A percentile compares a stretch with the other conserved stretches of the same genome.
phyloP scores from a whole-genome alignment of 352 stramenopile genomes.

The Phytophthora melonis region DNA sequence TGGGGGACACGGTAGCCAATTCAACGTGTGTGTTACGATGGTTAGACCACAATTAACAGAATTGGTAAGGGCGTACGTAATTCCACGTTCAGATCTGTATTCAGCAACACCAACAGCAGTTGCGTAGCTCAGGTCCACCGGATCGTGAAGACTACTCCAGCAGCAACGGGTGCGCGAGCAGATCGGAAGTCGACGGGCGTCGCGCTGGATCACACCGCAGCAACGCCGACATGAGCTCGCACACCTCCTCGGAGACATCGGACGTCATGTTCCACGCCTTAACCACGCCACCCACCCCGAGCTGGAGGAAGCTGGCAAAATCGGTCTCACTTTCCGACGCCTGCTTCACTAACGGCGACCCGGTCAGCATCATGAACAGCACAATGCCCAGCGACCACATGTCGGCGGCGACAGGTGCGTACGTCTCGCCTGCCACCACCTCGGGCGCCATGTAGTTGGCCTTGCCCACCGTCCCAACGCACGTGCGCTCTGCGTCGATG shows the following conservation, averaged over 20 bases:
- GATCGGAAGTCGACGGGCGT: slow-evolving; percentile 40
- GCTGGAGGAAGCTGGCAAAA: slow-evolving; percentile 38
- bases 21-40: too few relatives aligned
- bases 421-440: slow-evolving; percentile 41
- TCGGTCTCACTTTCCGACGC: slow-evolving; percentile 41
- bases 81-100: too few relatives aligned
- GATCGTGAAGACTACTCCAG: neutral
- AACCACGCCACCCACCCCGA: slow-evolving; percentile 56
- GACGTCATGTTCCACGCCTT: slow-evolving; percentile 53
- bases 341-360: slow-evolving; percentile 51
- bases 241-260: slow-evolving; percentile 28
- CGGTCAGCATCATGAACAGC: slow-evolving; percentile 72
- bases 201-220: slow-evolving; percentile 45
- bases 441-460: slow-evolving; percentile 69
- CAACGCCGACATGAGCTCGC: slow-evolving; percentile 43
- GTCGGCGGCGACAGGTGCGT: slow-evolving; percentile 56
- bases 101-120: too few relatives aligned
- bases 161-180: slow-evolving; percentile 38
- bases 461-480: slow-evolving; percentile 46
- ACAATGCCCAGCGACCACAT: slow-evolving; percentile 76
- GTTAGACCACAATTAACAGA: too few relatives aligned
- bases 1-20: too few relatives aligned
- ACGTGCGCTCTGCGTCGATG: slow-evolving; percentile 29
- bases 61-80: too few relatives aligned
- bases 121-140: too few relatives aligned